phyloP scores from a whole-genome alignment of 257 asterid species.

The Misopates orontium region DNA sequence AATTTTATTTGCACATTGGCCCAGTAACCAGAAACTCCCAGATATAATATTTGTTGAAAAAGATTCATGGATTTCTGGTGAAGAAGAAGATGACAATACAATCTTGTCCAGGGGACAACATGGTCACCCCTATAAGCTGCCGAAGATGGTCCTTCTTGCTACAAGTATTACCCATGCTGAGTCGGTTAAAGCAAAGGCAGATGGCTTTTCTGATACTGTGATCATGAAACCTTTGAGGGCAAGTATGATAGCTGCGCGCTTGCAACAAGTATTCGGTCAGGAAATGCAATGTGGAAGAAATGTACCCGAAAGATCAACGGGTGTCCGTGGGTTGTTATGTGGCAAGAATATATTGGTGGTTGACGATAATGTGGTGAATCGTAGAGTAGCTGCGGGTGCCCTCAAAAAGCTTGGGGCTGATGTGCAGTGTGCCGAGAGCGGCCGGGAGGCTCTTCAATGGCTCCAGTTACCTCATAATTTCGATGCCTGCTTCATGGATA shows the following conservation, averaged over 20 bases:
- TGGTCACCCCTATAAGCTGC: constrained; percentile 48
- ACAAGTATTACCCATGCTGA: constrained; percentile 58
- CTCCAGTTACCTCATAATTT: constrained; percentile 77
- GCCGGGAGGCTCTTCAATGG: constrained; percentile 71
- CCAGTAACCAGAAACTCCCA: constrained; percentile 57
- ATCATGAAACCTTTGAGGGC: constrained; percentile 87
- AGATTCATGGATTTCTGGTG: constrained; percentile 66
- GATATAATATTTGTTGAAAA: constrained; percentile 80
- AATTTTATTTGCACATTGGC: constrained; percentile 1
- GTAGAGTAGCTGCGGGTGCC: constrained; percentile 94
- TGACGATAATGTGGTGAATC: constrained; percentile 82
- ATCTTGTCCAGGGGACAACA: constrained; percentile 50
- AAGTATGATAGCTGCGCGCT: constrained; percentile 84
- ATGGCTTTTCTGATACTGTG: constrained; percentile 77
- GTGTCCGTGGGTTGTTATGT: constrained; percentile 57
- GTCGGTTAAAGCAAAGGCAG: constrained; percentile 64
- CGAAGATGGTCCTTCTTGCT: constrained; percentile 83
- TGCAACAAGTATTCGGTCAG: constrained; percentile 65
- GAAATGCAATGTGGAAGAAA: constrained; percentile 46
- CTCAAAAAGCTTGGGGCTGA: constrained; percentile 80
- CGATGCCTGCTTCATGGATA: constrained; percentile 96
- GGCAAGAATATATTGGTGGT: constrained; percentile 88
- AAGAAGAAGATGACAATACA: constrained; percentile 40
- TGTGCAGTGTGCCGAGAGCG: constrained; percentile 84
- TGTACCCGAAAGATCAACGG: constrained; percentile 31